phyloP scores from a whole-genome alignment of 345 rosid genomes.

The Triadica sebifera region DNA sequence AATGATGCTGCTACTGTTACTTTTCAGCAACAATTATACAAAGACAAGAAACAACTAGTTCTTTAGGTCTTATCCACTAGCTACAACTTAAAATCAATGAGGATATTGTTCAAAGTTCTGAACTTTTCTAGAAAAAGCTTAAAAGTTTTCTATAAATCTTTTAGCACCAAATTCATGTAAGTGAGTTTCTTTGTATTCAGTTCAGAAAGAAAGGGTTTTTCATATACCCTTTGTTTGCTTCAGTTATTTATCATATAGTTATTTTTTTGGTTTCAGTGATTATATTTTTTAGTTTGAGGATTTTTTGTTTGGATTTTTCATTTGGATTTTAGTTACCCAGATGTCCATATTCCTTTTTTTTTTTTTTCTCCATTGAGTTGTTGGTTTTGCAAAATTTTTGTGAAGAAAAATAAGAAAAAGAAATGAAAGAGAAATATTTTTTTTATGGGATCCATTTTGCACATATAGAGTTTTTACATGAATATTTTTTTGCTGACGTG shows the following conservation, averaged over 20 bases:
- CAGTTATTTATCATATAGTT: neutral
- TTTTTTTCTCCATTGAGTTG: neutral
- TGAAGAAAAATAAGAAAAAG: too few species aligned
- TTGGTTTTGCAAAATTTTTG: neutral
- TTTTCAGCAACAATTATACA: conserved; percentile 24
- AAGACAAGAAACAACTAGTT: conserved; percentile 36
- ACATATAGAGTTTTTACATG: too few species aligned
- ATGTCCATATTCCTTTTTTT: neutral
- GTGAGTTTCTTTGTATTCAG: conserved; percentile 12
- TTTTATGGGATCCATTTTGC: too few species aligned
- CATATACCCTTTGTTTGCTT: conserved; percentile 1
- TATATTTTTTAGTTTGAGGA: neutral
- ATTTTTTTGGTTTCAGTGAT: conserved; percentile 3
- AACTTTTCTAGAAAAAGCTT: conserved; percentile 75
- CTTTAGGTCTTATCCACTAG: conserved; percentile 40
- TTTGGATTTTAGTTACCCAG: neutral
- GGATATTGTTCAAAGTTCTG: conserved; percentile 57
- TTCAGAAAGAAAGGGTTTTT: neutral
- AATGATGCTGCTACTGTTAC: too few species aligned
- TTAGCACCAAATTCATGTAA: conserved; percentile 56
- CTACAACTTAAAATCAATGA: conserved; percentile 47
- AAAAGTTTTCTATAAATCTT: conserved; percentile 45
- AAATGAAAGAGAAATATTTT: too few species aligned
- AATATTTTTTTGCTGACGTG: too few species aligned
- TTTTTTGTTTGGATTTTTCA: too few species aligned